Evolutionary conservation across 2,329 filamentous ascomycete species (phyloP).

Genomic region (Diaporthe ilicicola): DNA sequence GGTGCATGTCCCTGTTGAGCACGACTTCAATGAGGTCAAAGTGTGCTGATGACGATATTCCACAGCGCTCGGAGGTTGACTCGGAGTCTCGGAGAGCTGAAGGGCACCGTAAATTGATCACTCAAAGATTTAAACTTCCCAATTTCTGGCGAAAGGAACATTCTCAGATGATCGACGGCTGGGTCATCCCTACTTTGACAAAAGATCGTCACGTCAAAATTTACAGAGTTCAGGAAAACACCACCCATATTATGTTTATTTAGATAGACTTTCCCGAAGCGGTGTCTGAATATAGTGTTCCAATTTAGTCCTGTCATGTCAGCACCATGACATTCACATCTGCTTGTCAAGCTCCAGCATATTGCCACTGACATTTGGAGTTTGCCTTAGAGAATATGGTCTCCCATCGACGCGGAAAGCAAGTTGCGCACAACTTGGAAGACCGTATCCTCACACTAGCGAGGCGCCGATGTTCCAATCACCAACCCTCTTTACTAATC

Average conservation of each 20-base stretch:
- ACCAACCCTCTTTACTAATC: too few relatives aligned
- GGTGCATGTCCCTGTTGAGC: not conserved
- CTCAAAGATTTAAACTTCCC: too few relatives aligned
- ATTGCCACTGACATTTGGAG: too few relatives aligned
- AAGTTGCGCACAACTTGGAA: too few relatives aligned
- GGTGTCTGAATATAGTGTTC: not conserved
- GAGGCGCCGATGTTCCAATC: too few relatives aligned
- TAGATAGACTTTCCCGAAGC: not conserved
- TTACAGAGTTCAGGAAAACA: not conserved
- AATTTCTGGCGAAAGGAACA: not conserved
- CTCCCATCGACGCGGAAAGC: too few relatives aligned
- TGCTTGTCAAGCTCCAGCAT: too few relatives aligned
- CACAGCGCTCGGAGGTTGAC: too few relatives aligned
- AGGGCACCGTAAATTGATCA: not conserved
- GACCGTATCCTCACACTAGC: not conserved
- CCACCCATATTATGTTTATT: not conserved
- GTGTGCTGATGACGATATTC: not conserved
- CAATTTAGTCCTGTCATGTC: too few relatives aligned
- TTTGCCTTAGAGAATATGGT: too few relatives aligned
- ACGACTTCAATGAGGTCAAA: not conserved
- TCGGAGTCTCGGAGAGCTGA: constrained; percentile 1
- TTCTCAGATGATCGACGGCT: not conserved
- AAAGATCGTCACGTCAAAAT: not conserved
- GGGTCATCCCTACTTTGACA: not conserved
- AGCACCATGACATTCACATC: not conserved